Conservation (phyloP, 805 yeast genomes). For the Suhomyces sp. region DNA sequence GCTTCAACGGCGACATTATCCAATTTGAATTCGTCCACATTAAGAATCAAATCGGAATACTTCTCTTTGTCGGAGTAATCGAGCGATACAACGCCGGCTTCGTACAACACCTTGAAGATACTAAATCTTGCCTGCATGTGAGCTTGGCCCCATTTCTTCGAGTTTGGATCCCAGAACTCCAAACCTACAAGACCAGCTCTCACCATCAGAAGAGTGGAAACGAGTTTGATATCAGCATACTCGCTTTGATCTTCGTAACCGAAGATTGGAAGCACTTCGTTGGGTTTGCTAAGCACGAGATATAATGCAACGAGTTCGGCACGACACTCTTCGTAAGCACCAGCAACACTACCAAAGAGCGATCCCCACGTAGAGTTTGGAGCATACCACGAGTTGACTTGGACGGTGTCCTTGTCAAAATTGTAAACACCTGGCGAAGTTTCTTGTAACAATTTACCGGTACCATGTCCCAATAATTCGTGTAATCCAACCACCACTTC, state of each 20-base stretch:
- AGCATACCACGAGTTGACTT: constrained; percentile 66
- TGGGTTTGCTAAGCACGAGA: constrained; percentile 60
- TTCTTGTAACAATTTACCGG: constrained; percentile 72
- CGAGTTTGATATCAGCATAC: constrained; percentile 60
- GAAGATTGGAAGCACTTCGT: constrained; percentile 66
- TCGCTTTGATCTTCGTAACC: constrained; percentile 58
- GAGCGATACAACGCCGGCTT: constrained; percentile 63
- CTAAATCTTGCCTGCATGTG: constrained; percentile 93
- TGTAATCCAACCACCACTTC: constrained; percentile 94
- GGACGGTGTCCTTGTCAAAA: constrained; percentile 69
- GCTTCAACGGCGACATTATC: constrained; percentile 69
- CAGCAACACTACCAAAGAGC: constrained; percentile 75
- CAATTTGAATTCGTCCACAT: constrained; percentile 60
- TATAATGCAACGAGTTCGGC: constrained; percentile 89
- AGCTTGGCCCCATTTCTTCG: constrained; percentile 89
- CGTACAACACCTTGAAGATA: constrained; percentile 69
- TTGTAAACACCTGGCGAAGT: constrained; percentile 62
- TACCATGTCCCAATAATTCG: constrained; percentile 87
- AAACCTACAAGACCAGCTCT: constrained; percentile 82
- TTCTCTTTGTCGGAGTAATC: constrained; percentile 44
- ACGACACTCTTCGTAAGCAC: constrained; percentile 89
- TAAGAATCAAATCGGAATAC: constrained; percentile 58
- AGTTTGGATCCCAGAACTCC: constrained; percentile 83
- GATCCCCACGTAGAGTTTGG: constrained; percentile 91
- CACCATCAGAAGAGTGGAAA: constrained; percentile 78